Evolutionary conservation across 1,284 basidiomycete genomes (phyloP).

Genomic region (Ceratobasidium sp.): DNA sequence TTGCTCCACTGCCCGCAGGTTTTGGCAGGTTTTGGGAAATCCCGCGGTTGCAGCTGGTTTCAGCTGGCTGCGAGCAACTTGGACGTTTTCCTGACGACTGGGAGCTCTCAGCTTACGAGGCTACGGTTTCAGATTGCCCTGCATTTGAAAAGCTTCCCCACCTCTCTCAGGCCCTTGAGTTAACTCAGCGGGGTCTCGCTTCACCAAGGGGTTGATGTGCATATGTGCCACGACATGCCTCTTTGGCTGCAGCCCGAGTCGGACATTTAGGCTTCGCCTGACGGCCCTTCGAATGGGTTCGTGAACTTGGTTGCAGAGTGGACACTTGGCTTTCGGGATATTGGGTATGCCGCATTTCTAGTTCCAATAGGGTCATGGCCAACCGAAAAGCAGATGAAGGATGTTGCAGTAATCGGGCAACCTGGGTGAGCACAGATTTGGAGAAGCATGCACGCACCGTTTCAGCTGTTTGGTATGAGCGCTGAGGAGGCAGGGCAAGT

Average conservation of each 20-base stretch:
- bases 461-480: conserved; percentile 31
- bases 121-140: conserved; percentile 8
- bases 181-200: conserved; percentile 10
- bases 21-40: no score
- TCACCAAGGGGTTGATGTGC: conserved; percentile 32
- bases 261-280: conserved; percentile 17
- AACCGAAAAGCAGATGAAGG: conserved; percentile 30
- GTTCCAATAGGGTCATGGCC: conserved; percentile 35
- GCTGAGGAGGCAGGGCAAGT: conserved; percentile 13
- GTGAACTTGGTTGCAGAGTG: conserved; percentile 12
- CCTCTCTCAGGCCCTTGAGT: conserved; percentile 17
- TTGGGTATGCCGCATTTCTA: conserved; percentile 3
- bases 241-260: conserved; percentile 28
- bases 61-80: no score
- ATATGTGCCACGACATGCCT: conserved; percentile 36
- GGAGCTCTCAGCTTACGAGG: conserved; percentile 42
- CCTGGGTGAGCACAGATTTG: conserved; percentile 36
- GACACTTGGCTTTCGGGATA: conserved; percentile 33
- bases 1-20: no score
- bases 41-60: no score
- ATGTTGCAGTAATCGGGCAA: conserved; percentile 13
- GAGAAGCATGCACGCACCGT: conserved; percentile 38
- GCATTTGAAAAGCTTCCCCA: conserved; percentile 32
- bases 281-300: conserved; percentile 20
- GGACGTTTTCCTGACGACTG: no score